These are phyloP conservation scores for Backusella macrospora DNA, from an alignment of 192 early-diverging fungal species.

Conservation along the genomic window DNA sequence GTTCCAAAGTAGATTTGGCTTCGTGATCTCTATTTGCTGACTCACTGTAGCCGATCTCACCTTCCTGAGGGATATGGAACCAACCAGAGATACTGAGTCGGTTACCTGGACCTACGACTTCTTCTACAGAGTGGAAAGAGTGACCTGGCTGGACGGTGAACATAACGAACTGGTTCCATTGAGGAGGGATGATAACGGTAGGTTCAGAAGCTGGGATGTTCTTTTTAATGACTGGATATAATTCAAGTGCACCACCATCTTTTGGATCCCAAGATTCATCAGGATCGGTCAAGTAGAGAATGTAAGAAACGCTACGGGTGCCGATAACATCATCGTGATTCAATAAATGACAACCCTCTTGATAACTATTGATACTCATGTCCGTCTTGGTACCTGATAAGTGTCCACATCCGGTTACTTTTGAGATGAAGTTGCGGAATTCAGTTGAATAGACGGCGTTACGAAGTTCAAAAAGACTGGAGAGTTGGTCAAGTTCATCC, in stretches of 20 bases:
- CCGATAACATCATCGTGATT: slow-evolving; percentile 86
- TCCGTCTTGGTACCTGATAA: slow-evolving; percentile 69
- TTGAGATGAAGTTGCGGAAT: slow-evolving; percentile 69
- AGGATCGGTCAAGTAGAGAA: slow-evolving; percentile 75
- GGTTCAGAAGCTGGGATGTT: slow-evolving; percentile 67
- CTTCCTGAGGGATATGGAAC: slow-evolving; percentile 79
- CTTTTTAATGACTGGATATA: slow-evolving; percentile 66
- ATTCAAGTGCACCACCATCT: slow-evolving; percentile 76
- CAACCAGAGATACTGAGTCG: slow-evolving; percentile 73
- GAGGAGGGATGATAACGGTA: slow-evolving; percentile 54
- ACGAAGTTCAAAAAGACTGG: slow-evolving; percentile 59
- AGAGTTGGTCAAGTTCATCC: slow-evolving; percentile 58
- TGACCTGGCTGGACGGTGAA: slow-evolving; percentile 81
- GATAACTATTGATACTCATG: slow-evolving; percentile 76
- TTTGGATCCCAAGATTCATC: slow-evolving; percentile 58
- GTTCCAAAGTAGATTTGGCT: slow-evolving; percentile 60
- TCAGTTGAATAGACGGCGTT: slow-evolving; percentile 76
- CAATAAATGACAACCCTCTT: slow-evolving; percentile 72
- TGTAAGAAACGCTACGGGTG: slow-evolving; percentile 73
- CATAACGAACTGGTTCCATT: slow-evolving; percentile 80
- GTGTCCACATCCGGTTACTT: slow-evolving; percentile 70
- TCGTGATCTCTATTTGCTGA: slow-evolving; percentile 47
- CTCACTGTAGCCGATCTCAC: slow-evolving; percentile 63
- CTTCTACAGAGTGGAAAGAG: slow-evolving; percentile 80
- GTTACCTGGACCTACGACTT: slow-evolving; percentile 62